Conservation (phyloP, 495 filamentous ascomycete genomes). For the Hypoxylon intermedium region DNA sequence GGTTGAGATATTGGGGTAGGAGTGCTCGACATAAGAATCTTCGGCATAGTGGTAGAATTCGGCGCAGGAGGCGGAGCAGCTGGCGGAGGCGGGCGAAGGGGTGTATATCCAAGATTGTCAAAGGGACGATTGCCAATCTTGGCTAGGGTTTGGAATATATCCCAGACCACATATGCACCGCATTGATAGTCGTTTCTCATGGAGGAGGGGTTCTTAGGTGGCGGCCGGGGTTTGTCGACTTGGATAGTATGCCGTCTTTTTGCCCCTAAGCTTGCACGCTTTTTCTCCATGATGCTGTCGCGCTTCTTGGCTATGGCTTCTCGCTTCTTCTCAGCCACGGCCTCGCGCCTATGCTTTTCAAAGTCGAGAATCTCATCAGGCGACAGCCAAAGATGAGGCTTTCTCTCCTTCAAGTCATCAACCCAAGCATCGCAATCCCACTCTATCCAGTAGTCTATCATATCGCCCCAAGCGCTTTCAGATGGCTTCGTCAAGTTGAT, state of each 20-base stretch:
- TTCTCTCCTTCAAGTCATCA: constrained; percentile 60
- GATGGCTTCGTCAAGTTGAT: constrained; percentile 72
- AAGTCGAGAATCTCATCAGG: constrained; percentile 46
- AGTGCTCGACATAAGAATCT: constrained; percentile 33
- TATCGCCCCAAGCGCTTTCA: constrained; percentile 70
- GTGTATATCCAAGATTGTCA: constrained; percentile 39
- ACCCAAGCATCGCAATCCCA: constrained; percentile 80
- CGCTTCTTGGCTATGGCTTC: constrained; percentile 36
- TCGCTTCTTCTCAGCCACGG: constrained; percentile 41
- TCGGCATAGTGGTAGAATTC: background rate
- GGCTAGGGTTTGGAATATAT: constrained; percentile 42
- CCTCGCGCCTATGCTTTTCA: constrained; percentile 44
- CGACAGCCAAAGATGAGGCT: constrained; percentile 63
- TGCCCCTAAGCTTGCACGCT: constrained; percentile 16
- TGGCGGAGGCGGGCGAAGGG: constrained; percentile 13
- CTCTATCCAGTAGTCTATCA: constrained; percentile 72
- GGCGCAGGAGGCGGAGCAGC: constrained; percentile 42
- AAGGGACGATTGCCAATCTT: constrained; percentile 42
- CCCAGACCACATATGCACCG: constrained; percentile 43
- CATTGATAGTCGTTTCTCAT: constrained; percentile 46
- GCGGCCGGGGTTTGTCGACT: constrained; percentile 34
- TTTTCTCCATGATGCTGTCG: constrained; percentile 40
- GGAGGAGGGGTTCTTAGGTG: constrained; percentile 41
- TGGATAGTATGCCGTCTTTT: constrained; percentile 30
- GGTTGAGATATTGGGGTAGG: constrained; percentile 11